A percentile compares a stretch with the other conserved stretches of the same genome.
phyloP scores from a whole-genome alignment of 2,329 filamentous ascomycete species.

The Ophiostoma sp. region DNA sequence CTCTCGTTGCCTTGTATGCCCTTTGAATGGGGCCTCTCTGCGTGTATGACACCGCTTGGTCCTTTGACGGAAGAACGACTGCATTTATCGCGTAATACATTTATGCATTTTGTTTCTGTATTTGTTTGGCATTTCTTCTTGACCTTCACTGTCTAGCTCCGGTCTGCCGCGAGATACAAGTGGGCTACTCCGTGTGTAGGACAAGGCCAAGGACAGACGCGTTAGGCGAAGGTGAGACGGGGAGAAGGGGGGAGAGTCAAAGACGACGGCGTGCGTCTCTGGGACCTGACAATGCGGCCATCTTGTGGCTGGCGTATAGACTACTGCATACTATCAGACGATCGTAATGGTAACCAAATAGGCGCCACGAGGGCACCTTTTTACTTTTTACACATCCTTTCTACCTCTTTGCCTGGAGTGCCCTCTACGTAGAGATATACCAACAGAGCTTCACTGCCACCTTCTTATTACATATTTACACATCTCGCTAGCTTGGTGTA shows the following conservation, averaged over 20 bases:
- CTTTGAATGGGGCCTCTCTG: no score
- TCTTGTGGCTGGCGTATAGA: neutral
- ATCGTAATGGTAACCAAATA: neutral
- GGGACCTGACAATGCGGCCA: neutral
- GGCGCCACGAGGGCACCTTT: neutral
- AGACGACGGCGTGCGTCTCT: neutral
- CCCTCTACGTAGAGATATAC: neutral
- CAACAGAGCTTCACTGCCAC: constrained; percentile 2
- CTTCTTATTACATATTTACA: neutral
- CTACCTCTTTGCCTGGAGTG: neutral
- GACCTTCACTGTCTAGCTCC: no score
- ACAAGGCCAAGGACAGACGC: neutral
- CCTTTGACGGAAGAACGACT: no score
- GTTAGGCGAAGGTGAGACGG: neutral
- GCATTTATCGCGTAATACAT: no score
- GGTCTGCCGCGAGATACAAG: neutral
- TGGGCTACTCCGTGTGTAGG: neutral
- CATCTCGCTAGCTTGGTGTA: neutral
- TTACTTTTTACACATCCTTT: neutral
- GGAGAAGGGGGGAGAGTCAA: neutral
- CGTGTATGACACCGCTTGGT: no score
- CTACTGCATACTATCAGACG: neutral
- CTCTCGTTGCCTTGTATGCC: neutral
- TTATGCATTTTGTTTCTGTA: no score
- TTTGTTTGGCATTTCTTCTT: no score